Conservation (phyloP, 2,329 filamentous ascomycete genomes). For the Saccharata proteae region DNA sequence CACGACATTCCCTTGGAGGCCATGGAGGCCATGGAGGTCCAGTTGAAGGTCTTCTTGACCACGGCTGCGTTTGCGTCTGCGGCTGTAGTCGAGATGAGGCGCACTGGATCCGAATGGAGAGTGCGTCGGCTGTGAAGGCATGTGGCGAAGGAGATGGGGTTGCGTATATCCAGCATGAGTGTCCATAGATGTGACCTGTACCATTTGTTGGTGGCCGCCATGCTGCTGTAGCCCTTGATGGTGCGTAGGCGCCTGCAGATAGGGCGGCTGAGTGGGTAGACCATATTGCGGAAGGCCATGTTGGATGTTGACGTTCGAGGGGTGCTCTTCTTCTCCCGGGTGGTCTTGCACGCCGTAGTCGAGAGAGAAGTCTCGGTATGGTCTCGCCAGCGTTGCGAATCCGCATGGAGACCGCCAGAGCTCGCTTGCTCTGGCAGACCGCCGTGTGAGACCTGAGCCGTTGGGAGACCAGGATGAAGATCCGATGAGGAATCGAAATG, state of each 20-base stretch:
- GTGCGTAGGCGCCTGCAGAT: slow-evolving; percentile 21
- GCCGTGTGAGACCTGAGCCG: slow-evolving; percentile 32
- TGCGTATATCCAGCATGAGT: slow-evolving; percentile 18
- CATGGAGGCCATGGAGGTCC: slow-evolving; percentile 27
- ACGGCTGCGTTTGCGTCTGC: slow-evolving; percentile 32
- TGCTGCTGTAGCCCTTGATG: slow-evolving; percentile 25
- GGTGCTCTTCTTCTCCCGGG: slow-evolving; percentile 29
- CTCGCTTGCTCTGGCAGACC: slow-evolving; percentile 36
- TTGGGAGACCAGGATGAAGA: slow-evolving; percentile 26
- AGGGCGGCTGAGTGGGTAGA: slow-evolving; percentile 16
- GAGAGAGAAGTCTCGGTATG: slow-evolving; percentile 34
- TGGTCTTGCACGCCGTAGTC: slow-evolving; percentile 33
- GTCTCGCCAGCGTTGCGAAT: slow-evolving; percentile 38
- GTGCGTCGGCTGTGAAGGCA: slow-evolving; percentile 22
- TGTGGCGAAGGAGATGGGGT: slow-evolving; percentile 11
- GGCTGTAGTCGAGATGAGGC: slow-evolving; percentile 15
- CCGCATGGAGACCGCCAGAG: slow-evolving; percentile 40
- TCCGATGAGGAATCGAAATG: slow-evolving; percentile 18
- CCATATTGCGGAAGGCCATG: slow-evolving; percentile 27
- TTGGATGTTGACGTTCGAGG: slow-evolving; percentile 29
- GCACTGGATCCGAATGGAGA: slow-evolving; percentile 18
- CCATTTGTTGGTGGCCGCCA: slow-evolving; percentile 22
- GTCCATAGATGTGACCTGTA: slow-evolving; percentile 28
- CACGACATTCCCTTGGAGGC: slow-evolving; percentile 24
- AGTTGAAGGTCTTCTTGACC: slow-evolving; percentile 25